A percentile compares a stretch with the other conserved stretches of the same genome.
These are phyloP conservation scores for Brettanomyces custersianus DNA, from an alignment of 805 yeast genomes.

Conservation along the genomic window DNA sequence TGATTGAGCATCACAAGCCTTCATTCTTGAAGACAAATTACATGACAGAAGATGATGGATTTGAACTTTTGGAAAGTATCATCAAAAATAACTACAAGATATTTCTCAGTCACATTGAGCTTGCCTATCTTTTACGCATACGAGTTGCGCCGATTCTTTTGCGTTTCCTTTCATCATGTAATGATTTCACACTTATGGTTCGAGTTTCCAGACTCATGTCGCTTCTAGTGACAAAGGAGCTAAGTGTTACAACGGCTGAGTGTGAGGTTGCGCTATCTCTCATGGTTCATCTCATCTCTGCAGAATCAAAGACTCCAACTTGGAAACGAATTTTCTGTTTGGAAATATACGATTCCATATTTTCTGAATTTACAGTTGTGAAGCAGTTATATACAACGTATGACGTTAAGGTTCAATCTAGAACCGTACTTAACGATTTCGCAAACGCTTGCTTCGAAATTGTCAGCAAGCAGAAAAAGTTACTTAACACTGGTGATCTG, in stretches of 20 bases:
- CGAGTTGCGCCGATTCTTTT: constrained; percentile 71
- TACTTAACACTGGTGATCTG: constrained; percentile 28
- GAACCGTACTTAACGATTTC: constrained; percentile 51
- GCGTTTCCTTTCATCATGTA: constrained; percentile 47
- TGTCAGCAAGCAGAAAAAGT: constrained; percentile 22
- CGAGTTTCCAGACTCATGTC: constrained; percentile 68
- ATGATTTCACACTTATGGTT: constrained; percentile 60
- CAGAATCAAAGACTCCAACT: constrained; percentile 40
- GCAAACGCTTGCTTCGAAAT: constrained; percentile 33
- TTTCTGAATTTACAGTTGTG: constrained; percentile 46
- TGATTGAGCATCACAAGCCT: constrained; percentile 53
- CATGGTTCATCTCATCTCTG: constrained; percentile 61
- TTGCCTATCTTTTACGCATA: constrained; percentile 56
- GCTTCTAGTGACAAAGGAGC: constrained; percentile 52
- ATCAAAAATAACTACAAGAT: constrained; percentile 51
- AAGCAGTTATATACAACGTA: constrained; percentile 48
- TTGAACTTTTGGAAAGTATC: constrained; percentile 78
- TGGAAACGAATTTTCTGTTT: constrained; percentile 75
- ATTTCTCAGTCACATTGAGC: constrained; percentile 52
- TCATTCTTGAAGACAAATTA: constrained; percentile 41
- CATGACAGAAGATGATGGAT: constrained; percentile 56
- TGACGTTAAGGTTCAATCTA: constrained; percentile 50
- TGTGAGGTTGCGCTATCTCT: constrained; percentile 73
- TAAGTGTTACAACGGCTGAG: constrained; percentile 60
- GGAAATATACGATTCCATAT: constrained; percentile 59